Evolutionary conservation across 805 yeast species (phyloP), one percentile per base, ranked within the genome.

Genomic region (Zygoascus biomembranicola): DNA sequence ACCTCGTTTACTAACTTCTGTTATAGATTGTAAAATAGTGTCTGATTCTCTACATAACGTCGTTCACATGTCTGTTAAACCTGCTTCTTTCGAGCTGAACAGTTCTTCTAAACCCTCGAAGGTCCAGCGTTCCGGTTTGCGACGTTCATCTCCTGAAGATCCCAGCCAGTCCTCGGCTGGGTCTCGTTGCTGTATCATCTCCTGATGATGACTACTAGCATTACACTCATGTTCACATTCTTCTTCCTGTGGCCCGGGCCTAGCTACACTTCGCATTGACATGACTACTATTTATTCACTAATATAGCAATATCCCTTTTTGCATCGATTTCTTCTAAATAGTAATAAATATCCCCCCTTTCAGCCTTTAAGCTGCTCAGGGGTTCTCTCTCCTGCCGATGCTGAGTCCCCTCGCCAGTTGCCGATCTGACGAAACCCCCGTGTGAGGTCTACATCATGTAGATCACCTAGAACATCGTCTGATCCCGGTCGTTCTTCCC

Each of bases 391-490:
- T 18, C 54, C 57, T 13, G 32, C 44, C 13, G 57, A 16, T 10
- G 48, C 55, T 14, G 57, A 50, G 26, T 57, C 58, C 14, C 49
- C 26, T 26, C 65, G 48, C 62, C 63, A 54, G 32, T 62, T 61
- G n/a, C 66, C 66, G 13, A 63, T 61, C 53, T 62, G 66, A 47
- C 62, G 54, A 50, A 75, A 76, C 1, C 79, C 79, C 52, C 76
- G 71, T 1, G 76, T 73, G 46, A 77, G 61, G 63, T 77, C 81
- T 47, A 76, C 75, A 56, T 76, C 73, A 54, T 73, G 73, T 50
- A 75, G 61, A 57, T 75, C 79, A 2, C 77, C 77, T 9, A 73
- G 57, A 9, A 57, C 66, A 14, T 57, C 63, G 51, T 53, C 60
- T n/a, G 59, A 39, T 16, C 46, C 52, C 32, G 20, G 50, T 26